Evolutionary conservation across 306 rosid genomes (phyloP).

Genomic region (Quercus glauca): DNA sequence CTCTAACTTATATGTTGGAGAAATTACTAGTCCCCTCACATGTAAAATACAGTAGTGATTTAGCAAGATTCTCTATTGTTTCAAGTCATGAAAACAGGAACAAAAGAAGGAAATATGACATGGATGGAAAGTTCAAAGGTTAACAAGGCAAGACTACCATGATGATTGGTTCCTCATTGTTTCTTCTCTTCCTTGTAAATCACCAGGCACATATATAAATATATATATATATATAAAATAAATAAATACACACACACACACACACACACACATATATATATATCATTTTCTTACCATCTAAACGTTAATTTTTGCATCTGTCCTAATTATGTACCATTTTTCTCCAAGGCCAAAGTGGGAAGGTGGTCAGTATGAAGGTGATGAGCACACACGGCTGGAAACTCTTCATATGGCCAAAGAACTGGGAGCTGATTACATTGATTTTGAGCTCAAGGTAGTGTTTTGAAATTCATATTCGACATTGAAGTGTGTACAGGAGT

Average conservation of each 20-base stretch:
- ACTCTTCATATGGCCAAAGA: conserved; percentile 28
- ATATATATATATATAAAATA: no score
- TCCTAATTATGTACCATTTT: background rate
- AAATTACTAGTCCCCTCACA: background rate
- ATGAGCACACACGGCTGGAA: conserved; percentile 26
- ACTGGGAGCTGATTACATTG: conserved; percentile 48
- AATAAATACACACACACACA: no score
- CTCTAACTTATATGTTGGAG: background rate
- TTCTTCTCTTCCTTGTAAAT: background rate
- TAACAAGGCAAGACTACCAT: background rate
- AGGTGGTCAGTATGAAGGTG: conserved; percentile 31
- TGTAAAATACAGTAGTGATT: background rate
- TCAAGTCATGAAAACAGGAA: background rate
- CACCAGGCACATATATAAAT: background rate
- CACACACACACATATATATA: background rate
- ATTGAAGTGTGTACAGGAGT: background rate
- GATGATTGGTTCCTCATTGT: background rate
- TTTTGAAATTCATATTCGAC: background rate
- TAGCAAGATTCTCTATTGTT: background rate
- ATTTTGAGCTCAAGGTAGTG: conserved; percentile 38
- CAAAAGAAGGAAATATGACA: background rate
- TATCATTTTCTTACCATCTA: background rate
- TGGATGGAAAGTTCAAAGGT: background rate
- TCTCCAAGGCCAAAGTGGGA: conserved; percentile 27
- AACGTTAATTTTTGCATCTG: background rate